Evolutionary conservation across 345 rosid species (phyloP).

Genomic region (Aquilaria sinensis): DNA sequence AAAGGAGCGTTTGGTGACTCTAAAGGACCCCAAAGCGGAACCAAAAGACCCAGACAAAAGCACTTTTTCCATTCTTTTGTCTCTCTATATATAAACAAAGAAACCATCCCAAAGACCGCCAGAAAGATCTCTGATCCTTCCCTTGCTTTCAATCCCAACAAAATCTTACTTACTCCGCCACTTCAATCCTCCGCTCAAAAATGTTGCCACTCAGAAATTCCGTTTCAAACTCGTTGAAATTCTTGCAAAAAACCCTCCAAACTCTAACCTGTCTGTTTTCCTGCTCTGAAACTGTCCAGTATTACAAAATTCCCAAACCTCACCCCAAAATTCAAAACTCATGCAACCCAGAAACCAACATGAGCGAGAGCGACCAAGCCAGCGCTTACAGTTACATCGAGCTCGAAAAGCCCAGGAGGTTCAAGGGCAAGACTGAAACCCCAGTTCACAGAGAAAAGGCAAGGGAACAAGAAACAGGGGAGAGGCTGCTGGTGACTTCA

Average conservation of each 20-base stretch:
- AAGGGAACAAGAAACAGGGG: constrained; percentile 12
- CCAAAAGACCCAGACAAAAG: no score
- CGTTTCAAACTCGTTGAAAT: constrained; percentile 47
- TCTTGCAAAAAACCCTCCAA: constrained; percentile 47
- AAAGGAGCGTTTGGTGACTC: no score
- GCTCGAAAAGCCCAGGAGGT: constrained; percentile 23
- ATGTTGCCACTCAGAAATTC: constrained; percentile 54
- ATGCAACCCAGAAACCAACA: background rate
- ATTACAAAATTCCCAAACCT: constrained; percentile 56
- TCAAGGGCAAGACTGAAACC: constrained; percentile 6
- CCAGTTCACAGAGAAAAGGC: constrained; percentile 13
- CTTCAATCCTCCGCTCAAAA: no score
- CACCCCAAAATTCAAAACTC: constrained; percentile 16
- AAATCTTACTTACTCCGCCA: no score
- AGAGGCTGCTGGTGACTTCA: constrained; percentile 30
- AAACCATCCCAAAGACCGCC: no score
- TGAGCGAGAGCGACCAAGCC: constrained; percentile 9
- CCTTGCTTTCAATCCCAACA: no score
- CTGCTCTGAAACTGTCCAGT: constrained; percentile 25
- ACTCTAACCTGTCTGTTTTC: constrained; percentile 37
- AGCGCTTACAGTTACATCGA: constrained; percentile 12
- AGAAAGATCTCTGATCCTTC: no score
- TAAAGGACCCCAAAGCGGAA: no score
- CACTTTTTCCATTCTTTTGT: no score
- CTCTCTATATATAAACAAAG: no score